These are phyloP conservation scores for Aquilaria sinensis DNA, from an alignment of 345 rosid genomes.

Conservation along the genomic window DNA sequence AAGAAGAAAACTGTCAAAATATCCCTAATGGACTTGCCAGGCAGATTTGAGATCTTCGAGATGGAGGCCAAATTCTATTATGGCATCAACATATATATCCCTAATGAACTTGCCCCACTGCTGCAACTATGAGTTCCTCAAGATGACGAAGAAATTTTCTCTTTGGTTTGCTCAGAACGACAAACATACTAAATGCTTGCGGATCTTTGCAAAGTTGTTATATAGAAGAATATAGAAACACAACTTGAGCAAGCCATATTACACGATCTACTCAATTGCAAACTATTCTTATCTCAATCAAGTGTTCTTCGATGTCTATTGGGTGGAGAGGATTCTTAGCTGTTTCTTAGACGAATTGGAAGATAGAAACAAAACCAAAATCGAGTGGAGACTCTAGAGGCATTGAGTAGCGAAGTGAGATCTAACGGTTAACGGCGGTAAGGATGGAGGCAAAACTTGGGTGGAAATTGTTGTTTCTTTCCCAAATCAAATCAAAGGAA, in stretches of 20 bases:
- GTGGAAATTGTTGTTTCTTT: no score
- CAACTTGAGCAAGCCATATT: slow-evolving; percentile 81
- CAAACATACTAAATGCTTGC: slow-evolving; percentile 76
- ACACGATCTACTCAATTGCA: slow-evolving; percentile 82
- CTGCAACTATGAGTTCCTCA: slow-evolving; percentile 80
- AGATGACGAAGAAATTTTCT: slow-evolving; percentile 83
- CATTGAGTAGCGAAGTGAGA: not conserved
- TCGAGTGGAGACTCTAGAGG: slow-evolving; percentile 25
- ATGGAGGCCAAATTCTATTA: slow-evolving; percentile 88
- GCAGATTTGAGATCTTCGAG: slow-evolving; percentile 87
- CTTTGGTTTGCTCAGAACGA: slow-evolving; percentile 67
- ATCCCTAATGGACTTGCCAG: slow-evolving; percentile 70
- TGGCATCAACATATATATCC: slow-evolving; percentile 73
- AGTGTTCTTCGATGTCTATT: slow-evolving; percentile 84
- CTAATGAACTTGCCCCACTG: slow-evolving; percentile 65
- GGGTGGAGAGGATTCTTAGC: slow-evolving; percentile 74
- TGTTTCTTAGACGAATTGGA: slow-evolving; percentile 53
- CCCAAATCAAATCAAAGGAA: no score
- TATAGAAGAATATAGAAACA: slow-evolving; percentile 77
- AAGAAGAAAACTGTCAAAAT: slow-evolving; percentile 38
- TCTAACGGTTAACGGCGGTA: no score
- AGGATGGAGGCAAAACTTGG: no score
- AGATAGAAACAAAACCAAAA: slow-evolving; percentile 20
- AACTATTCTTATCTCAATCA: slow-evolving; percentile 92
- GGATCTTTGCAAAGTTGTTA: slow-evolving; percentile 41